phyloP scores from a whole-genome alignment of 2,329 filamentous ascomycete species.

The Diaporthe amygdali region DNA sequence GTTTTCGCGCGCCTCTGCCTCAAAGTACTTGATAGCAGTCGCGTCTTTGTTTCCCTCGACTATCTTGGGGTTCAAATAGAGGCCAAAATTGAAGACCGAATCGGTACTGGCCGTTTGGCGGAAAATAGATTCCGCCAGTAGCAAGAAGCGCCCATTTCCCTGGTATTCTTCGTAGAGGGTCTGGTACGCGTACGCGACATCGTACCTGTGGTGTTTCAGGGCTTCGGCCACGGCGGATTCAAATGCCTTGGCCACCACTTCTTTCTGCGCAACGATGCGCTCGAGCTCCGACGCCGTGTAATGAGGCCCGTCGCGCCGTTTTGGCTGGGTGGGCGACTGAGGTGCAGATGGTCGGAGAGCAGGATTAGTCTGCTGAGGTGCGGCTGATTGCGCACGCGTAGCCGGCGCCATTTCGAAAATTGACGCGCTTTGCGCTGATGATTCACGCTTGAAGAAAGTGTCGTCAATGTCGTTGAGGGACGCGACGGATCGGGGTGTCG shows the following conservation, averaged over 20 bases:
- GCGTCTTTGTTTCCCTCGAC: constrained; percentile 60
- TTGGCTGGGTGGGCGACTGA: background rate
- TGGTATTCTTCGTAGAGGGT: constrained; percentile 64
- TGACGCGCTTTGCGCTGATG: constrained; percentile 18
- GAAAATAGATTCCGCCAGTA: constrained; percentile 64
- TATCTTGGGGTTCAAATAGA: constrained; percentile 59
- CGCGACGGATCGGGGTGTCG: constrained; percentile 20
- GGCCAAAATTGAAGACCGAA: constrained; percentile 56
- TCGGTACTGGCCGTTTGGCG: constrained; percentile 60
- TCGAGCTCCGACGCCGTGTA: constrained; percentile 16
- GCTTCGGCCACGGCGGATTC: constrained; percentile 65
- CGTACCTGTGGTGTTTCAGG: constrained; percentile 60
- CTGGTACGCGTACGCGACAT: constrained; percentile 66
- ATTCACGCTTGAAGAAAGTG: constrained; percentile 23
- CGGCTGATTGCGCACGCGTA: constrained; percentile 2
- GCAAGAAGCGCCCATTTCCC: constrained; percentile 55
- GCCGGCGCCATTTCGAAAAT: constrained; percentile 12
- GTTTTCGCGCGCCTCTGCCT: constrained; percentile 50
- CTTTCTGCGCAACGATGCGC: constrained; percentile 35
- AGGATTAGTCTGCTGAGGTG: constrained; percentile 7
- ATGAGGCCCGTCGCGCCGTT: constrained; percentile 12
- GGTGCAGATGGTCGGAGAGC: background rate
- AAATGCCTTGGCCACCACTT: constrained; percentile 57
- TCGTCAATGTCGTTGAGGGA: constrained; percentile 25
- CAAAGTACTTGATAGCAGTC: constrained; percentile 59